phyloP scores from a whole-genome alignment of 2,329 filamentous ascomycete species.

The Microsporum canis region DNA sequence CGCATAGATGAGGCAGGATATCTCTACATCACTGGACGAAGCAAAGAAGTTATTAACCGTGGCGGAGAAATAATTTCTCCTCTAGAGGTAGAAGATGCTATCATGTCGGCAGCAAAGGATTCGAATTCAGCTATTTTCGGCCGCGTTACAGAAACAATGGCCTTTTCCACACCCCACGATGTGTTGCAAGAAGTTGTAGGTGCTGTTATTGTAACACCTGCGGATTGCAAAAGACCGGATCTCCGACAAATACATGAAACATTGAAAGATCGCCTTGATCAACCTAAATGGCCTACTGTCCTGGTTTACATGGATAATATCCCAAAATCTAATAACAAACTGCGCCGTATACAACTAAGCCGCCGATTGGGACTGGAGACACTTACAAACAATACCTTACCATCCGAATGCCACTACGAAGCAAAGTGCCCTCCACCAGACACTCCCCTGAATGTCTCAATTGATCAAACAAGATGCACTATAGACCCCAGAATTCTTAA shows the following conservation, averaged over 20 bases:
- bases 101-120: neutral
- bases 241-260: constrained; percentile 3
- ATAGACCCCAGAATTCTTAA: neutral
- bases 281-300: neutral
- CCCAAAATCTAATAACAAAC: neutral
- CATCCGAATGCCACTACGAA: neutral
- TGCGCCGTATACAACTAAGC: constrained; percentile 1
- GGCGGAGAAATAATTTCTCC: constrained; percentile 6
- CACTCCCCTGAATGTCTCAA: neutral
- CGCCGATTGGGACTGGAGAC: neutral
- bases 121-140: neutral
- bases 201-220: neutral
- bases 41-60: constrained; percentile 6
- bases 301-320: constrained; percentile 4
- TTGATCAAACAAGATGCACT: neutral
- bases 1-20: constrained; percentile 1
- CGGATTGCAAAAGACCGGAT: neutral
- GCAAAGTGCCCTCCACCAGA: neutral
- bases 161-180: neutral
- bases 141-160: neutral
- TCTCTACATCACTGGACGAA: constrained; percentile 5
- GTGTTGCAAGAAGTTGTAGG: constrained; percentile 3
- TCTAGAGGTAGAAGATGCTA: constrained; percentile 1
- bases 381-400: neutral
- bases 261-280: neutral